Evolutionary conservation across 2,329 filamentous ascomycete genomes (phyloP), one percentile per base, ranked within the genome.

Genomic region (Penicillium frequentans): DNA sequence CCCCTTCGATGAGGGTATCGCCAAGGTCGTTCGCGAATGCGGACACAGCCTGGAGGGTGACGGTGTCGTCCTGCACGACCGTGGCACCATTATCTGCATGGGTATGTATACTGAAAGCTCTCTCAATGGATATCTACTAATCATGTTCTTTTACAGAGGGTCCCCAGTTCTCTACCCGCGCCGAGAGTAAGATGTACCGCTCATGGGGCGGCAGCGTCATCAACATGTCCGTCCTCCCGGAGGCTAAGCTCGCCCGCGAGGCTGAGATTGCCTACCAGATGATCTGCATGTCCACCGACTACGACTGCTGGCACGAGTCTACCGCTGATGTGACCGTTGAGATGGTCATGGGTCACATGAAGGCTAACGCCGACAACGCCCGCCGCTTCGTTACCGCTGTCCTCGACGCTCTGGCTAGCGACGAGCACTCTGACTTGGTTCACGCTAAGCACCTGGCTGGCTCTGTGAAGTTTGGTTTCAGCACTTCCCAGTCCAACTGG

Each of bases 211-310:
- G 93, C 66, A 90, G 86, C 64, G 90, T 98, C 52, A 98, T 99
- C 82, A 98, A 98, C 84, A 99, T 99, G 95, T 96, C 91, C 45
- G 89, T 89, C 14, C 84, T 99, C 16, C 95, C 95, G 21, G 95
- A 99, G 79, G 90, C 93, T 49, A 99, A 99, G 82, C 87, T 99
- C 21, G 95, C 95, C 10, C 88, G 91, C 53, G 95, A 99, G 80
- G 95, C 95, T 24, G 95, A 99, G 81, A 90, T 99, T 67, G 90
- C 89, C 35, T 98, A 98, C 77, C 92, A 96, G 80, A 96, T 97
- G 85, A 96, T 99, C 70, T 96, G 93, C 82, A 99, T 99, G 95
- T 91, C 91, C 33, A 99, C 95, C 27, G 95, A 99, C 81, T 99
- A 99, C 76, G 95, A 99, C 81, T 98, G 93, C 86, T 99, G 95